Evolutionary conservation across 257 asterid genomes (phyloP), one percentile per base, ranked within the genome.

Genomic region (Cinchona pubescens): DNA sequence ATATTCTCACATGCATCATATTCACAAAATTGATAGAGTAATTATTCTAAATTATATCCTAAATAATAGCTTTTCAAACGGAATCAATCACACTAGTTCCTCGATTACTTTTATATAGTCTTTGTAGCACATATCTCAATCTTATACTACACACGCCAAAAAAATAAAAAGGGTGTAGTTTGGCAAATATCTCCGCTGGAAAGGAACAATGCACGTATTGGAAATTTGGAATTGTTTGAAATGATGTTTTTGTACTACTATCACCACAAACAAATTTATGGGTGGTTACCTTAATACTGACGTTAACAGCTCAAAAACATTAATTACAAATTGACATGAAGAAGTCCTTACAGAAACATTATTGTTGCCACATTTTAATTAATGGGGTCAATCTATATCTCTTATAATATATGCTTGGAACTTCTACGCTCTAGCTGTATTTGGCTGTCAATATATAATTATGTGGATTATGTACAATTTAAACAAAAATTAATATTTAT

Each of bases 401-500:
- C 38, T 37, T 2, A 19, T 40, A n/a, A n/a, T n/a, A 38, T 38
- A 38, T 65, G 49, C 27, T 23, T 11, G 51, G 51, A 21, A 65
- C 48, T 37, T 64, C 48, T 64, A 65, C 14, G 7, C 15, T 71
- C n/a, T 56, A 30, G 84, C 83, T 83, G 86, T 81, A 79, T 66
- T 63, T 65, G 86, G 86, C 83, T 86, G 89, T 86, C 85, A 66
- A 69, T 18, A 29, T 25, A 40, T 59, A 25, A 48, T 49, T 32
- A 72, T 65, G 56, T 67, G 55, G 78, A 77, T 58, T 34, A 30
- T 40, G 60, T 51, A 58, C 29, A 30, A 49, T 69, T 79, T 77
- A 68, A 38, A 40, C 27, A 65, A 62, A 66, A 48, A 43, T 32
- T 32, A 66, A 64, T 63, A 46, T 56, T 51, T 37, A 27, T 38